These are phyloP conservation scores for Leccinum subgranulosum DNA, from an alignment of 768 basidiomycete species.

Conservation along the genomic window DNA sequence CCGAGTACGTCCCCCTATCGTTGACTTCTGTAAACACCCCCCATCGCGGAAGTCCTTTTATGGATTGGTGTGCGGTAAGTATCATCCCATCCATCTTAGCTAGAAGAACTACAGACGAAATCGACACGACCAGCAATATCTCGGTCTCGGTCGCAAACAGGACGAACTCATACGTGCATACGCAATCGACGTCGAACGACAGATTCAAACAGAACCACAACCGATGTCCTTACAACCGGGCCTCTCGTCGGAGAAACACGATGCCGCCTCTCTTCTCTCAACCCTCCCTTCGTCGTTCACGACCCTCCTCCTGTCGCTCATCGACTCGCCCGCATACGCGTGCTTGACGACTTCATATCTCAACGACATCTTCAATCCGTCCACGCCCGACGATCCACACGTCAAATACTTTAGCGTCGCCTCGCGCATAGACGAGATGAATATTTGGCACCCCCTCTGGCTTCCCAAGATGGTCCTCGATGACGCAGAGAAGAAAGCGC, in stretches of 20 bases:
- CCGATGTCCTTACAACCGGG: neutral
- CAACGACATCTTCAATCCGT: slow-evolving; percentile 76
- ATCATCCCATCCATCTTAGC: slow-evolving; percentile 2
- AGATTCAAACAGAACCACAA: neutral
- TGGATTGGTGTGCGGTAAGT: slow-evolving; percentile 95
- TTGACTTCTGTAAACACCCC: slow-evolving; percentile 90
- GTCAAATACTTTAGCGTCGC: slow-evolving; percentile 95
- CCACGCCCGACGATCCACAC: slow-evolving; percentile 69
- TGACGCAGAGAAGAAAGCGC: slow-evolving; percentile 65
- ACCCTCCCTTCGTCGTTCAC: slow-evolving; percentile 82
- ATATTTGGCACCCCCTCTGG: slow-evolving; percentile 94
- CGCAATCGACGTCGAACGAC: neutral
- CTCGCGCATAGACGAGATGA: slow-evolving; percentile 62
- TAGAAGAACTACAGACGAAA: slow-evolving; percentile 13
- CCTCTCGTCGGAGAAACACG: slow-evolving; percentile 21
- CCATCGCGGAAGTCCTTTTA: slow-evolving; percentile 95
- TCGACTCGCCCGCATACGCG: slow-evolving; percentile 96
- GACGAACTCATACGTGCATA: slow-evolving; percentile 16
- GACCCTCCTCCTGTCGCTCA: slow-evolving; percentile 77
- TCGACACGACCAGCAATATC: slow-evolving; percentile 60
- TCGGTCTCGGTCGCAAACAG: slow-evolving; percentile 80
- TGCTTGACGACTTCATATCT: slow-evolving; percentile 88
- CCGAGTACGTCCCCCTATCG: slow-evolving; percentile 80
- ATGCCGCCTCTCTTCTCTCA: slow-evolving; percentile 43
- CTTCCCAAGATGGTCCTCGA: slow-evolving; percentile 93